phyloP scores from a whole-genome alignment of 148 eudicot genomes.

The Rhododendron griersonianum region DNA sequence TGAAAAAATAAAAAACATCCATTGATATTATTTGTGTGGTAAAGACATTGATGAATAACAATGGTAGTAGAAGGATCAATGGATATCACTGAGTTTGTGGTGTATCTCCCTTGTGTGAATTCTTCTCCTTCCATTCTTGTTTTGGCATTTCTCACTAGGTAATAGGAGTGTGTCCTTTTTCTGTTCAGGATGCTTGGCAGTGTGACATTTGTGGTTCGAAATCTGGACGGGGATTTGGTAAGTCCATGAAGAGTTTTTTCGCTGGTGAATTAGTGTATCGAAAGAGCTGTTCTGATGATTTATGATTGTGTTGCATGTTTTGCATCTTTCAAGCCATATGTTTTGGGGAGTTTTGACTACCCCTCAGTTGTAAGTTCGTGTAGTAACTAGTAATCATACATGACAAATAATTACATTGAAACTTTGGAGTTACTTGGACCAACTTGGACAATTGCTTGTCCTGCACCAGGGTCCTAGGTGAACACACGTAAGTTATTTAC shows the following conservation, averaged over 20 bases:
- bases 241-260: constrained; percentile 19
- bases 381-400: not conserved
- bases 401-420: not conserved
- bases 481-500: too few species aligned
- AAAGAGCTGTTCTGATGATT: not conserved
- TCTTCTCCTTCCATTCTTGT: not conserved
- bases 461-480: too few species aligned
- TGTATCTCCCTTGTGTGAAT: not conserved
- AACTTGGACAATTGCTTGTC: not conserved
- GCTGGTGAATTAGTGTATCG: not conserved
- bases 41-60: not conserved
- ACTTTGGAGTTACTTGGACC: not conserved
- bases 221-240: constrained; percentile 96
- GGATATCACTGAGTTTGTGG: not conserved
- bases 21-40: not conserved
- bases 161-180: constrained; percentile 12
- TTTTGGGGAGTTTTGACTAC: not conserved
- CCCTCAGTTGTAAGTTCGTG: not conserved
- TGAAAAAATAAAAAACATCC: not conserved
- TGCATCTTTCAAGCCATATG: not conserved
- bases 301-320: not conserved
- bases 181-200: constrained; percentile 86
- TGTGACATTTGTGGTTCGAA: constrained; percentile 90
- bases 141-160: constrained; percentile 8
- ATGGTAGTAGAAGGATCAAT: not conserved